Evolutionary conservation across 2,329 filamentous ascomycete species (phyloP), one percentile per base, ranked within the genome.

Genomic region (Cladosporium oxysporum): DNA sequence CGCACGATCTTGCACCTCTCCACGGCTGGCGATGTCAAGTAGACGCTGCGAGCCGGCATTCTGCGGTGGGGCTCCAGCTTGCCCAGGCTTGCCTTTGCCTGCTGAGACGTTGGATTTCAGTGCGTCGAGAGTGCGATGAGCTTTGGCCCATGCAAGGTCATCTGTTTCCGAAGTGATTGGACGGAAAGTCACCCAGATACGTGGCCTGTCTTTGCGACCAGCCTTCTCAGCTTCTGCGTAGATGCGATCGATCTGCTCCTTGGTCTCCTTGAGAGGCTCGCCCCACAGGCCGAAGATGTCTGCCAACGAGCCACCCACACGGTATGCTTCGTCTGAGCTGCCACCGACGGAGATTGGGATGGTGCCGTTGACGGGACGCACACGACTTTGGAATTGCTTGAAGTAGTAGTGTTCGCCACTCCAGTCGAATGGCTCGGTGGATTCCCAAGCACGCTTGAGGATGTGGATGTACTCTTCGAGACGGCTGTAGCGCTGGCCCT

Each of bases 261-360:
- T 85, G 0, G 86, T 88, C 72, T 88, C 86, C 75, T 87, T 87
- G 1, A 88, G 77, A 1, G 86, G 86, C 71, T 88, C 86, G 12
- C 86, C 86, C 86, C 86, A 88, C 4, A 88, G 82, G 0, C 86
- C 86, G 68, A 88, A 88, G 70, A 88, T 88, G 68, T 88, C 86
- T 31, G 82, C 86, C 2, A 87, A 79, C 0, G 82, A 77, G 31
- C 86, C 86, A 28, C 86, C 86, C 47, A 87, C 79, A 26, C 85
- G 83, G 74, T 88, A 88, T 0, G 86, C 86, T 5, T 84, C 85
- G 21, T 83, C 81, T 0, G 85, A 87, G 0, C 84, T 87, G 0
- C 86, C 86, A 11, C 86, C 86, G 0, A 88, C 85, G 0, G 85
- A 87, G 1, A 88, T 82, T 1, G 84, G 83, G 58, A 88, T 87